Evolutionary conservation across 2,329 filamentous ascomycete species (phyloP).

Genomic region (Apiospora hydei): DNA sequence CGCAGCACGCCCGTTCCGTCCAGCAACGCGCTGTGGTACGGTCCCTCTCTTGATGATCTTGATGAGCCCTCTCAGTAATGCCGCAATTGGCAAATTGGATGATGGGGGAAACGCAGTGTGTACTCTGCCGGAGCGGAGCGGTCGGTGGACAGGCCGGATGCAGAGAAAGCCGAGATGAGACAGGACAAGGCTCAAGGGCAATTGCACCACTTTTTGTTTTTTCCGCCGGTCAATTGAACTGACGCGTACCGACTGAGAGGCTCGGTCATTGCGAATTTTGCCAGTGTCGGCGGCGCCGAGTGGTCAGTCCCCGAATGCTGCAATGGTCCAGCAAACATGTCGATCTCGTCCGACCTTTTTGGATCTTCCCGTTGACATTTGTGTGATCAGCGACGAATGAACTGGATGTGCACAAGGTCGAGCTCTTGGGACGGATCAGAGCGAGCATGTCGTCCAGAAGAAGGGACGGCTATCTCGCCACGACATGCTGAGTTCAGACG

Average conservation of each 20-base stretch:
- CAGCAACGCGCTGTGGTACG: not conserved
- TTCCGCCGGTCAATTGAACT: not conserved
- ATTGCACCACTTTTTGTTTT: not conserved
- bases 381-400: not conserved
- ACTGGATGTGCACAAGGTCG: conserved; percentile 4
- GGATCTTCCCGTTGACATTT: not conserved
- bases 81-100: not conserved
- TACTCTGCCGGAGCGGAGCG: not conserved
- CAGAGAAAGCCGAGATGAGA: conserved; percentile 5
- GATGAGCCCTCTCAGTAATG: not conserved
- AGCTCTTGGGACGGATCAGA: not conserved
- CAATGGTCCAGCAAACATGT: not conserved
- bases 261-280: not conserved
- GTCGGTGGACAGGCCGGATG: not conserved
- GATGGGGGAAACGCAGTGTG: not conserved
- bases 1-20: not conserved
- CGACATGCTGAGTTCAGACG: not conserved
- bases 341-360: conserved; percentile 8
- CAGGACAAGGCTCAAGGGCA: not conserved
- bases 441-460: not conserved
- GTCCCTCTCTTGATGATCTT: not conserved
- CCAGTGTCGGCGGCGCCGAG: not conserved
- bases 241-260: not conserved
- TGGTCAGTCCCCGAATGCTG: not conserved
- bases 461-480: not conserved